These are phyloP conservation scores for Dothiorella sarmentorum DNA, from an alignment of 2,329 filamentous ascomycete species.

Conservation along the genomic window DNA sequence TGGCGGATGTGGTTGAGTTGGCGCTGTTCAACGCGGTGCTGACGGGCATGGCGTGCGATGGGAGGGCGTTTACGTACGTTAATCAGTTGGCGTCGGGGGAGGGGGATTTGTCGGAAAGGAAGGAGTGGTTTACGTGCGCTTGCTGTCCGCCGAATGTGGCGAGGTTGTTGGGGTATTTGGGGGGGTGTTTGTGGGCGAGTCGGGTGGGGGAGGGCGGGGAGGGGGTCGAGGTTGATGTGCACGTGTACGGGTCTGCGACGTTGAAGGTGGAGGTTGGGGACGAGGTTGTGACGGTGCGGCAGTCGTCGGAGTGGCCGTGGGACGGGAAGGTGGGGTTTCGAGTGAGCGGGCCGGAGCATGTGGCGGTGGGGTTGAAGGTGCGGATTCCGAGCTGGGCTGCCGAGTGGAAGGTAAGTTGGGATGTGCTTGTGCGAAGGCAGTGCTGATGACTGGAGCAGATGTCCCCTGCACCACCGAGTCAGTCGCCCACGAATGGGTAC, in stretches of 20 bases:
- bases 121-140: slow-evolving; percentile 58
- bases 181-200: slow-evolving; percentile 55
- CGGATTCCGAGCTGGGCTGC: slow-evolving; percentile 55
- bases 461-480: background rate
- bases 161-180: slow-evolving; percentile 54
- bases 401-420: slow-evolving; percentile 26
- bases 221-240: slow-evolving; percentile 47
- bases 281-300: slow-evolving; percentile 42
- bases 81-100: slow-evolving; percentile 59
- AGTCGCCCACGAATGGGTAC: slow-evolving; percentile 28
- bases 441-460: background rate
- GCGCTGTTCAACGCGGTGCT: slow-evolving; percentile 60
- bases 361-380: slow-evolving; percentile 45
- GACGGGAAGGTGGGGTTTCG: slow-evolving; percentile 50
- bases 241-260: slow-evolving; percentile 54
- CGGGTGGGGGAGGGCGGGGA: slow-evolving; percentile 25
- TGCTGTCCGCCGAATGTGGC: slow-evolving; percentile 61
- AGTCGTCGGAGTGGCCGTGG: slow-evolving; percentile 58
- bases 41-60: slow-evolving; percentile 55
- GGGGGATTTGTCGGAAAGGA: slow-evolving; percentile 47
- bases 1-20: slow-evolving; percentile 59
- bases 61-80: slow-evolving; percentile 58
- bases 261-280: slow-evolving; percentile 39
- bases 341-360: slow-evolving; percentile 32
- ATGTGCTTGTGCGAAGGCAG: background rate